Evolutionary conservation across 331 rosid species (phyloP), one percentile per base, ranked within the genome.

Genomic region (Acacia pycnantha): DNA sequence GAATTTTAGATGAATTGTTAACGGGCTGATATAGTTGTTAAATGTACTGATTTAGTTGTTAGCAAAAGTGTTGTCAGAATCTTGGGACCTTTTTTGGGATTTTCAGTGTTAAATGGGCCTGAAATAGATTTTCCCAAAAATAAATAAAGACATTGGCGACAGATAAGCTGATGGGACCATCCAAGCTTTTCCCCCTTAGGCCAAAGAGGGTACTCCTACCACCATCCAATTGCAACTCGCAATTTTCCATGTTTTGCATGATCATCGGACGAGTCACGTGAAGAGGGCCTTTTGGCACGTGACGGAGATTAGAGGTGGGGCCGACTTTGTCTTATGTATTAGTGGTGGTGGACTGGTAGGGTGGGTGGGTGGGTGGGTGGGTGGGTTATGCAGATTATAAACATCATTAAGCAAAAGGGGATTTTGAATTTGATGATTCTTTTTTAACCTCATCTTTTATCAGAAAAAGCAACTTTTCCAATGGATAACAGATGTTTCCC

Each of bases 401-500:
- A 37, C 12, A 41, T 44, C 56, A 69, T 68, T 66, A 41, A 70
- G 7, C 33, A 86, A 56, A 86, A 79, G 24, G 47, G 11, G 4
- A 18, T 11, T 62, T 62, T 62, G 21, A 62, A 26, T 29, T 15
- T 40, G 64, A 29, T 58, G 62, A 22, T n/a, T 47, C 22, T 7
- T 61, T 24, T 35, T 72, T 74, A 70, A 65, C 53, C 6, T 65
- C 8, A 44, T 8, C 27, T n/a, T 56, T 56, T 21, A 56, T 56
- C 5, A 4, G 12, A 26, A 62, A 79, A 79, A 27, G 66, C n/a
- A 40, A 10, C 48, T 53, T 83, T 65, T 26, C 47, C 31, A 44
- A 82, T 18, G 51, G 11, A 33, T 47, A 76, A 58, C 76, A 84
- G 77, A 78, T 61, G 84, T 33, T 70, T 12, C 81, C 40, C 86